Percentiles rank a stretch among this genome's conserved stretches.
Evolutionary conservation across 768 basidiomycete genomes (phyloP).

Genomic region (Boletus bicolor): DNA sequence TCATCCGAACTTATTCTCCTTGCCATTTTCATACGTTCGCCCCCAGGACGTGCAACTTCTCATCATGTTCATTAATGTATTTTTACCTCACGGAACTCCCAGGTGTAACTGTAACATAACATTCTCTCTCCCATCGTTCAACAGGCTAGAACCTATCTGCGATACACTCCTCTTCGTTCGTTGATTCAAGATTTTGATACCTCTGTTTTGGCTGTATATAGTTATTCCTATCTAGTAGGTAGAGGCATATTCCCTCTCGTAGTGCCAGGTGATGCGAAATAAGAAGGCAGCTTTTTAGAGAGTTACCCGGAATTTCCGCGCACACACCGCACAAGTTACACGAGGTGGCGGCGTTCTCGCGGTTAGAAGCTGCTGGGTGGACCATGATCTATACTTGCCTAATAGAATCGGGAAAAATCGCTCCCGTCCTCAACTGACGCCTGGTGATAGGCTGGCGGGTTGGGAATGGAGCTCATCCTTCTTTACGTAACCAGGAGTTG

Average conservation of each 20-base stretch:
- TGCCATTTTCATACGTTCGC: conserved; percentile 2
- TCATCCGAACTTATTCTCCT: conserved; percentile 3
- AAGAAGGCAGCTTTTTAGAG: conserved; percentile 9
- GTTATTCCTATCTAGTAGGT: conserved; percentile 30
- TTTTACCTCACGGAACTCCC: conserved; percentile 26
- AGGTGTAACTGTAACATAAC: conserved; percentile 26
- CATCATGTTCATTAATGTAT: conserved; percentile 22
- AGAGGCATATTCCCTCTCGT: conserved; percentile 8
- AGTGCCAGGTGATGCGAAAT: conserved; percentile 16
- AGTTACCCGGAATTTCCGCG: conserved; percentile 1
- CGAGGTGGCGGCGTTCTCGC: conserved; percentile 9
- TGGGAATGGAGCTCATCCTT: neutral
- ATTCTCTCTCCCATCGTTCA: neutral
- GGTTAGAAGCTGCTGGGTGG: neutral
- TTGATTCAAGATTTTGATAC: conserved; percentile 7
- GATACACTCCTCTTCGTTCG: conserved; percentile 17
- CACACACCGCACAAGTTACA: neutral
- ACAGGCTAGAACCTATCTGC: conserved; percentile 3
- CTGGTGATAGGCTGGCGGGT: neutral
- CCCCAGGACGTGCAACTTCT: neutral
- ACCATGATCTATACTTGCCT: neutral
- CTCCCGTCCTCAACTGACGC: neutral
- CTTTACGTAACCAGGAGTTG: neutral
- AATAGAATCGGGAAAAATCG: conserved; percentile 2
- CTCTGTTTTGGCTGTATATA: conserved; percentile 25